Evolutionary conservation across 1,284 basidiomycete genomes (phyloP), one percentile per base, ranked within the genome.

Genomic region (Rugosomyces carneus): DNA sequence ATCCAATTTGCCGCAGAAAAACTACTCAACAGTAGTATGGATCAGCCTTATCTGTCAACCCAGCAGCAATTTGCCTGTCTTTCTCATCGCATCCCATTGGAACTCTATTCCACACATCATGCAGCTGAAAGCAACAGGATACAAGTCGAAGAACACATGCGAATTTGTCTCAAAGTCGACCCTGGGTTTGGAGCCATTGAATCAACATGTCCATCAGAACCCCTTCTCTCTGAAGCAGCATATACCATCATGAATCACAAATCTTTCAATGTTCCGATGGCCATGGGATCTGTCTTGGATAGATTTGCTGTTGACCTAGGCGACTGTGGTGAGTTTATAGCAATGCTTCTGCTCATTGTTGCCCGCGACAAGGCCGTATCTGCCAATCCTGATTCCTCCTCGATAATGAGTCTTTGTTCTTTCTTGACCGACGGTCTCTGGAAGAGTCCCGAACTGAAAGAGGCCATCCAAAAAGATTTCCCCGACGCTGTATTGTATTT

Each of bases 81-180:
- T n/a, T n/a, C n/a, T n/a, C n/a, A n/a, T n/a, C n/a, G n/a, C n/a
- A n/a, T n/a, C n/a, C n/a, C n/a, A 23, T 23, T 4, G 21, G 55
- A 61, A n/a, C 65, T 66, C 48, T 45, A 49, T 18, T 50, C 60
- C 6, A 48, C 45, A 0, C 51, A 36, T 1, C 45, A 47, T 19
- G 26, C 6, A 9, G 19, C 42, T 15, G 47, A 44, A 4, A 18
- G 32, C 5, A 32, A 40, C 9, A 58, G 65, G 48, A 44, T 34
- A 20, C 63, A 62, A 40, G 63, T 65, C 7, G 57, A 61, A 32
- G 36, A 41, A 1, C 63, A 67, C 40, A 52, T 64, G 54, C 58
- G 62, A 2, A 45, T 67, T 15, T 57, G 60, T 42, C 53, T 65
- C 23, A 51, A 49, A 8, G 47, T 59, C 31, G 37, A 52, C 29